phyloP scores from a whole-genome alignment of 2,329 filamentous ascomycete species.

The Neopestalotiopsis sp. region DNA sequence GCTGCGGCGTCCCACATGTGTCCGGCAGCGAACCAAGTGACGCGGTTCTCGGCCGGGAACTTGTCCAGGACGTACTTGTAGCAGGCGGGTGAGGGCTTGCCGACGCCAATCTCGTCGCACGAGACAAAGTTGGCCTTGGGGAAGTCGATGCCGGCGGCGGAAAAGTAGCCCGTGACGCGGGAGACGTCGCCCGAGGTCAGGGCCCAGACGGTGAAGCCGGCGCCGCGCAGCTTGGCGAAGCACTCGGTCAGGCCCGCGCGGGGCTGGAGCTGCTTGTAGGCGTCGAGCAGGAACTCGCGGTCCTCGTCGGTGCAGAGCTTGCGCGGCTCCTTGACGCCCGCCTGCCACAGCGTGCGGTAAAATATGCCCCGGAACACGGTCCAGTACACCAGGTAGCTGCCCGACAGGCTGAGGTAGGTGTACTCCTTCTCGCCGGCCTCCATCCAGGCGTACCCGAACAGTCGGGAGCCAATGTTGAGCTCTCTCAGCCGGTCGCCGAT shows the following conservation, averaged over 20 bases:
- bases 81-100: conserved; percentile 54
- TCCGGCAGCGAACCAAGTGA: conserved; percentile 63
- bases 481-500: conserved; percentile 47
- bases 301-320: conserved; percentile 49
- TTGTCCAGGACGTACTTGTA: conserved; percentile 42
- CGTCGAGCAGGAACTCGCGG: conserved; percentile 42
- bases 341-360: conserved; percentile 51
- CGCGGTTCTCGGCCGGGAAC: conserved; percentile 41
- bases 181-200: conserved; percentile 57
- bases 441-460: conserved; percentile 54
- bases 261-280: conserved; percentile 43
- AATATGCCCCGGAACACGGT: conserved; percentile 50
- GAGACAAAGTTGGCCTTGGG: conserved; percentile 55
- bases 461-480: conserved; percentile 44
- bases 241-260: conserved; percentile 47
- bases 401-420: conserved; percentile 52
- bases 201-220: conserved; percentile 59
- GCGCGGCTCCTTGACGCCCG: conserved; percentile 49
- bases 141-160: conserved; percentile 52
- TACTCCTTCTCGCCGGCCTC: conserved; percentile 54
- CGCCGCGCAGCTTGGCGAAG: conserved; percentile 46
- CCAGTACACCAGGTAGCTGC: conserved; percentile 47
- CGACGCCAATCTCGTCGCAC: conserved; percentile 55
- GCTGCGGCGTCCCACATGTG: conserved; percentile 66
- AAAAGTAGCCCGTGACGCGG: conserved; percentile 58